Base-by-base conservation (phyloP, 805 yeast species). In the Ogataea pilisensis region DNA sequence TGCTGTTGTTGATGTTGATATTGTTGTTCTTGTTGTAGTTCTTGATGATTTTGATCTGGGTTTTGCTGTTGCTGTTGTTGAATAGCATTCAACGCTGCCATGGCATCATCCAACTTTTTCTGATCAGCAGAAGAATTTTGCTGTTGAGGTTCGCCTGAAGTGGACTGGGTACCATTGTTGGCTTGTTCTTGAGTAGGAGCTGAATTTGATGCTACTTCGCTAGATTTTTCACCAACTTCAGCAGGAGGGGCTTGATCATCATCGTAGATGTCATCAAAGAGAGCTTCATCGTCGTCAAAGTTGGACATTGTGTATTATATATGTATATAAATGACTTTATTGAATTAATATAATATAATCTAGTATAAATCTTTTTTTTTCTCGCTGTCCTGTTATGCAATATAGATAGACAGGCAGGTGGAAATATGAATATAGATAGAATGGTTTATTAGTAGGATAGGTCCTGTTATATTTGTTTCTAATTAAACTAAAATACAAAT, bases 231-330 rank as follows among this genome's bases (percentile, higher is more conserved):
- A 18, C 31, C 21, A n/a, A 35, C 36, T 21, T 39, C 31, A n/a
- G 41, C 16, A 37, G 35, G 32, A 30, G 30, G 37, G 39, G 50
- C 46, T 42, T 55, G 44, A 27, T 58, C 62, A 35, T 53, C 65
- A 24, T 60, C 61, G 51, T 90, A 90, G 66, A 90, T 86, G 63
- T 90, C 96, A 66, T 89, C 95, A 65, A 90, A 90, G 63, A 85
- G 82, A 56, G 87, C 91, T 63, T 89, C 96, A 66, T 90, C 97
- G 68, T 89, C 96, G 66, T 88, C 95, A 46, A 83, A 76, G 42
- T 69, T 64, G 45, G 83, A 76, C 85, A 80, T 80, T 41, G 42
- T 64, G 13, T 8, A 13, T 28, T 12, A 13, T 28, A 28, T 28
- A 28, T 28, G 31, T 28, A 28, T 8, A 28, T 13, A n/a, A n/a